Conservation (phyloP, 129 eudicot genomes). For the Pulicaria dysenterica region DNA sequence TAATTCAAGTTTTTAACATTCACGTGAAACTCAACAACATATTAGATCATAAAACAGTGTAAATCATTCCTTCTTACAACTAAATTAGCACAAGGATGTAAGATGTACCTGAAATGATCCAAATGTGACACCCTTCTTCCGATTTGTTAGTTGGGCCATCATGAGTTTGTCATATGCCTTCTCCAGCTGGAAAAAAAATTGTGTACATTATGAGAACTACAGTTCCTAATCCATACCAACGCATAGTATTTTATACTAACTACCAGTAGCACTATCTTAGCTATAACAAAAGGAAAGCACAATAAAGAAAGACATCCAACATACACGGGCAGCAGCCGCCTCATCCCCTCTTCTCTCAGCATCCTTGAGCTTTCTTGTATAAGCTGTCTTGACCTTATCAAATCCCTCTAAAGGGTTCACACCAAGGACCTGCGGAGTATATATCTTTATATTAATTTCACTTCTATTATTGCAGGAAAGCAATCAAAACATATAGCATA, state of each 20-base stretch:
- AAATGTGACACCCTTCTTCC: slow-evolving; percentile 84
- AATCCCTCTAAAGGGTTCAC: slow-evolving; percentile 85
- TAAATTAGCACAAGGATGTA: background rate
- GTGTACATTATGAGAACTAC: background rate
- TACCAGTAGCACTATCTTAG: background rate
- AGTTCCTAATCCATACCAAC: background rate
- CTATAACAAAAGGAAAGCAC: background rate
- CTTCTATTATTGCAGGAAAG: background rate
- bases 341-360: slow-evolving; percentile 96
- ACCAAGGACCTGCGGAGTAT: slow-evolving; percentile 65
- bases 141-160: slow-evolving; percentile 75
- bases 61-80: slow-evolving; percentile 8
- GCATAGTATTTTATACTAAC: slow-evolving; percentile 14
- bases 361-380: slow-evolving; percentile 73
- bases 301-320: slow-evolving; percentile 3
- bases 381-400: slow-evolving; percentile 76
- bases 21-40: background rate
- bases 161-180: slow-evolving; percentile 85
- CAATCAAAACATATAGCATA: no score
- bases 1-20: background rate
- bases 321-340: slow-evolving; percentile 60
- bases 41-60: background rate
- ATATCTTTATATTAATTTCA: background rate
- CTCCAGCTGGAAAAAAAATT: slow-evolving; percentile 61
- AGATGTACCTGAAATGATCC: slow-evolving; percentile 66